Percentiles rank a stretch among this genome's conserved stretches.
phyloP scores from a whole-genome alignment of 2,329 filamentous ascomycete species.

The Aspergillus fijiensis region DNA sequence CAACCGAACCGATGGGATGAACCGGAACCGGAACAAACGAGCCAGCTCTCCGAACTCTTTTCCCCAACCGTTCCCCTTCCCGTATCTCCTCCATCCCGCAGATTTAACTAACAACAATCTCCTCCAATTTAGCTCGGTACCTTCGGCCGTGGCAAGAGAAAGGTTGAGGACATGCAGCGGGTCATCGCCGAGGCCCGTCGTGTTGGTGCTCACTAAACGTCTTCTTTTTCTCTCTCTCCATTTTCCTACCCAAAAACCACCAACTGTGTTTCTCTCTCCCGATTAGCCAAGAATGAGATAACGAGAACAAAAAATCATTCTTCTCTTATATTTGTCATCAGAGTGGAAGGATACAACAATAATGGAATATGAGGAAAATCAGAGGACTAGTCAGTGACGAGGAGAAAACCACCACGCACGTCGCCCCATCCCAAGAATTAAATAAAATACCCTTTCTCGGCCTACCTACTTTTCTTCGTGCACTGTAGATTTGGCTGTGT shows the following conservation, averaged over 20 bases:
- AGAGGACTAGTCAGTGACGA: neutral
- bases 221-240: constrained; percentile 12
- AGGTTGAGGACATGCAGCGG: constrained; percentile 98
- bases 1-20: neutral
- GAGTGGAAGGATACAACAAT: constrained; percentile 16
- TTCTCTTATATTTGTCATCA: constrained; percentile 1
- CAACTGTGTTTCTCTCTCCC: constrained; percentile 13
- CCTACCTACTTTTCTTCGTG: neutral
- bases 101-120: constrained; percentile 19
- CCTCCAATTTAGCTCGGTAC: constrained; percentile 73
- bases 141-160: constrained; percentile 97
- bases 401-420: neutral
- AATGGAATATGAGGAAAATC: constrained; percentile 9
- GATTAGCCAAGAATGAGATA: constrained; percentile 28
- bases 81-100: neutral
- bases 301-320: constrained; percentile 17
- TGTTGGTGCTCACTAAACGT: constrained; percentile 62
- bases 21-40: neutral
- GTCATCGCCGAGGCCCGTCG: constrained; percentile 96
- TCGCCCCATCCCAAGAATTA: neutral
- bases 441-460: neutral
- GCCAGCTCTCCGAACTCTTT: neutral
- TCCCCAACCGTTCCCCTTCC: neutral
- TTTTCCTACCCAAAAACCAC: constrained; percentile 8
- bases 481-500: no score